Evolutionary conservation across 2,329 filamentous ascomycete genomes (phyloP).

Genomic region (Nectriaceae sp.): DNA sequence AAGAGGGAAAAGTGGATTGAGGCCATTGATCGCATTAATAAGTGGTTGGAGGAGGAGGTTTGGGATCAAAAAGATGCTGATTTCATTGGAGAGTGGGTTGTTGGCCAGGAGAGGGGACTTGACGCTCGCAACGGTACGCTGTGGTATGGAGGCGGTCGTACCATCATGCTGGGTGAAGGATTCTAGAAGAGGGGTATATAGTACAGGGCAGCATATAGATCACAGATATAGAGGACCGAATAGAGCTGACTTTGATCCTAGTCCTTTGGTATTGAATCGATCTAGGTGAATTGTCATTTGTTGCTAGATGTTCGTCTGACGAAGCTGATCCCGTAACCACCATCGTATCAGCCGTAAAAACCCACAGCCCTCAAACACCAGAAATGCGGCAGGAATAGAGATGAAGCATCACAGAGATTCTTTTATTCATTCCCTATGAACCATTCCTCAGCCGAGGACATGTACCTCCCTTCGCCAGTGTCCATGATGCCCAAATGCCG

Average conservation of each 20-base stretch:
- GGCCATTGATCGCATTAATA: conserved; percentile 75
- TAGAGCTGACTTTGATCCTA: too few relatives aligned
- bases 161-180: conserved; percentile 63
- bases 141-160: conserved; percentile 87
- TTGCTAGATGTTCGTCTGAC: conserved; percentile 8
- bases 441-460: conserved; percentile 45
- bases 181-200: conserved; percentile 46
- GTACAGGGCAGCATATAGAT: neutral
- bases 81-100: conserved; percentile 72
- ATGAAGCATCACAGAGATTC: conserved; percentile 30
- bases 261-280: too few relatives aligned
- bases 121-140: conserved; percentile 73
- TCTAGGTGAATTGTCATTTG: too few relatives aligned
- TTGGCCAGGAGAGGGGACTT: conserved; percentile 83
- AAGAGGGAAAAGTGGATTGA: conserved; percentile 67
- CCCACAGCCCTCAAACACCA: neutral
- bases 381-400: neutral
- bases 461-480: conserved; percentile 51
- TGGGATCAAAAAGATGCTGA: conserved; percentile 59
- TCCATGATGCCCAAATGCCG: conserved; percentile 50
- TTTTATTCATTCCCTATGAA: conserved; percentile 49
- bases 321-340: too few relatives aligned
- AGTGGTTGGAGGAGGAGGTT: conserved; percentile 68
- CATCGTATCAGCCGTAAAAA: too few relatives aligned
- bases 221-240: conserved; percentile 8